A percentile compares a stretch with the other conserved stretches of the same genome.
phyloP scores from a whole-genome alignment of 1,284 basidiomycete species.

The Rhizoctonia solani region DNA sequence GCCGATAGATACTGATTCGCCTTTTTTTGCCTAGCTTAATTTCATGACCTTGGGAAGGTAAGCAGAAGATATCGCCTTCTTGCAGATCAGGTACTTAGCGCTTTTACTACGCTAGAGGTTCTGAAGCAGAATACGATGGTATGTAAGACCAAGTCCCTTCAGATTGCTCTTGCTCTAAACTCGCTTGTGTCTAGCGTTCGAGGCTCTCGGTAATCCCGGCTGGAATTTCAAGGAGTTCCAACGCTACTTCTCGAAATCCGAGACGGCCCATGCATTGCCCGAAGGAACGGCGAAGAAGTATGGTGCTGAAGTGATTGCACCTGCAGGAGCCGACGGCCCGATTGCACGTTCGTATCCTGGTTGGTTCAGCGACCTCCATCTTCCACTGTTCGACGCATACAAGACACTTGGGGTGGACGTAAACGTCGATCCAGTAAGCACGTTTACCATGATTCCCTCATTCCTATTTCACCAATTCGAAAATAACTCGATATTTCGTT shows the following conservation, averaged over 20 bases:
- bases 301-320: constrained; percentile 12
- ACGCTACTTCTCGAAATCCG: constrained; percentile 25
- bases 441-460: not conserved
- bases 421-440: constrained; percentile 21
- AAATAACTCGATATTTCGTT: not conserved
- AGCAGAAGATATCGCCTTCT: not conserved
- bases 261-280: constrained; percentile 19
- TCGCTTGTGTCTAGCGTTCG: constrained; percentile 12
- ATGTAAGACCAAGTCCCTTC: not conserved
- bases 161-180: not conserved
- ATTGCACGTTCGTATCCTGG: constrained; percentile 23
- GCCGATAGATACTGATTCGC: not conserved
- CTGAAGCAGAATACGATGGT: constrained; percentile 33
- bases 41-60: constrained; percentile 34
- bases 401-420: constrained; percentile 26
- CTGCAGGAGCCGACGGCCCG: constrained; percentile 17
- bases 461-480: not conserved
- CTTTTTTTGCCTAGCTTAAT: constrained; percentile 18
- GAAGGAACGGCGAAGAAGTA: constrained; percentile 13
- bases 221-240: constrained; percentile 32
- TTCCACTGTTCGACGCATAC: constrained; percentile 27
- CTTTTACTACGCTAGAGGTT: not conserved
- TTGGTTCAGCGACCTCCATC: constrained; percentile 27
- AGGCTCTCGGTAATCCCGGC: constrained; percentile 31
- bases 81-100: not conserved